A percentile compares a stretch with the other conserved stretches of the same genome.
Conservation (phyloP, 1,284 basidiomycete genomes). For the Marasmius tenuissimus region DNA sequence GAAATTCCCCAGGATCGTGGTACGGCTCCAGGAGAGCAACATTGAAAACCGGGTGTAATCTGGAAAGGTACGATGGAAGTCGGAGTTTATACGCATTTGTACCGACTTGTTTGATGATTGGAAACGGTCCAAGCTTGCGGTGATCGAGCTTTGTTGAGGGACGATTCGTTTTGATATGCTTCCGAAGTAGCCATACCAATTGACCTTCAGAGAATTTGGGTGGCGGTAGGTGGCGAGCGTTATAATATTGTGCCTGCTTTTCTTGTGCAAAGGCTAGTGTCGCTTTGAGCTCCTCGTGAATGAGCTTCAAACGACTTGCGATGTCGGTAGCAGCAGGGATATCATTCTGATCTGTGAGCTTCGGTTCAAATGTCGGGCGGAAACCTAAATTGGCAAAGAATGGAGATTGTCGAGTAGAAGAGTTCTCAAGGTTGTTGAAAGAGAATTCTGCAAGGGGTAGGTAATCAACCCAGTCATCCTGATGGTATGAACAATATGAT, state of each 20-base stretch:
- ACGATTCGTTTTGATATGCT: background rate
- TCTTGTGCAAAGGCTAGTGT: background rate
- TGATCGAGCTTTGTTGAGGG: background rate
- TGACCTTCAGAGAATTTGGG: too few relatives aligned
- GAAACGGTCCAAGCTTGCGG: background rate
- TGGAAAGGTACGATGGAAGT: background rate
- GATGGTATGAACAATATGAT: conserved; percentile 36
- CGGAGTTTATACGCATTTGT: background rate
- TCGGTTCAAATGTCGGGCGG: conserved; percentile 26
- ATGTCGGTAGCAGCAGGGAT: background rate
- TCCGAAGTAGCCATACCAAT: background rate
- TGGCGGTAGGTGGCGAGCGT: too few relatives aligned
- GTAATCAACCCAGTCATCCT: conserved; percentile 44
- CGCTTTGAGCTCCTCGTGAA: background rate
- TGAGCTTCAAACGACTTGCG: background rate
- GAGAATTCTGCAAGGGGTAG: conserved; percentile 44
- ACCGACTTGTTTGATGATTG: background rate
- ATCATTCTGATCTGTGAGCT: conserved; percentile 20
- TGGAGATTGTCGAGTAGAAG: conserved; percentile 27
- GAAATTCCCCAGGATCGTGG: background rate
- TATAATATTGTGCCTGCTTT: background rate
- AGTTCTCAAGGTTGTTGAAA: conserved; percentile 41
- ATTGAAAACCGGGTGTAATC: background rate
- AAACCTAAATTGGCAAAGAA: conserved; percentile 37
- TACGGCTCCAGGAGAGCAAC: background rate